These are phyloP conservation scores for Colletotrichum horii DNA, from an alignment of 2,329 filamentous ascomycete species.

Conservation along the genomic window DNA sequence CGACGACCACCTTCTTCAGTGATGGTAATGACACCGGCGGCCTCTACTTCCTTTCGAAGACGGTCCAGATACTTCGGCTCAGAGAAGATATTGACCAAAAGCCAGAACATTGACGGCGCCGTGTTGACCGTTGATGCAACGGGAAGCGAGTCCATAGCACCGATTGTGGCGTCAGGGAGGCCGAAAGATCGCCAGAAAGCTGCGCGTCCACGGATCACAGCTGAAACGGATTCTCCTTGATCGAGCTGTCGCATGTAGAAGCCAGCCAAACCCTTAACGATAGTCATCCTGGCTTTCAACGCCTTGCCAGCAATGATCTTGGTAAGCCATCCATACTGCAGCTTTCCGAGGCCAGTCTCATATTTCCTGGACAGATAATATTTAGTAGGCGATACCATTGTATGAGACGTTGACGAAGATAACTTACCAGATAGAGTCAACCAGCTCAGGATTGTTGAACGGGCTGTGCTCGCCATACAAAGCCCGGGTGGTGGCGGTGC, in stretches of 20 bases:
- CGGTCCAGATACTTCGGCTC: constrained; percentile 26
- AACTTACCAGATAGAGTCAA: not conserved
- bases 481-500: constrained; percentile 39
- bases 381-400: not conserved
- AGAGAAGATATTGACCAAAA: constrained; percentile 34
- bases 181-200: constrained; percentile 32
- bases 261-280: constrained; percentile 29
- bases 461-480: constrained; percentile 51
- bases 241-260: constrained; percentile 35
- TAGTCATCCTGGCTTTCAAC: constrained; percentile 22
- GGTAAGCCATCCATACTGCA: not conserved
- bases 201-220: constrained; percentile 31
- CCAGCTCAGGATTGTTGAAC: constrained; percentile 25
- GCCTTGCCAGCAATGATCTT: constrained; percentile 28
- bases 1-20: constrained; percentile 6
- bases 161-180: constrained; percentile 29
- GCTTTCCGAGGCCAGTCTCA: not conserved
- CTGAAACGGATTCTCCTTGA: constrained; percentile 29
- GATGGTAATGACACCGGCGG: constrained; percentile 12
- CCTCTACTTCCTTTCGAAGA: constrained; percentile 35
- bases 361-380: not conserved
- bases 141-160: constrained; percentile 33
- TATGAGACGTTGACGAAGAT: not conserved
- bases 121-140: constrained; percentile 38
- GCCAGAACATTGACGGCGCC: constrained; percentile 41